Base-by-base conservation (phyloP, 2,329 filamentous ascomycete species). In the Fusarium citri region DNA sequence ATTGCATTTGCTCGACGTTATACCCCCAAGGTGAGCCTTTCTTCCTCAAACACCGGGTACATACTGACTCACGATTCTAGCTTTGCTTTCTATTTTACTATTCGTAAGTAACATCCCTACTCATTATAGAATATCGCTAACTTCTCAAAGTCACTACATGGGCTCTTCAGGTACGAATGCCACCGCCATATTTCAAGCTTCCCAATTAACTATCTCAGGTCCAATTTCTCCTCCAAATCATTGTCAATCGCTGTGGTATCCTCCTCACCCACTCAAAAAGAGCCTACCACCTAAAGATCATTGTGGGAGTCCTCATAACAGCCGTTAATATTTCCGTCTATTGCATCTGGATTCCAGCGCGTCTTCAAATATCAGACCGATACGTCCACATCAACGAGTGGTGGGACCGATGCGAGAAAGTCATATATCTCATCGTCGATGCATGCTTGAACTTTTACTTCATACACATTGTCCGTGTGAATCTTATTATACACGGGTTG, bases 321-420 rank as follows among this genome's bases (percentile, higher is more conserved):
- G 74, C 72, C 3, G 65, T 76, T 41, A 76, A 76, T 25, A 76
- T 76, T 6, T 69, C 72, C 3, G 74, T 76, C 2, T 76, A 76
- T 34, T 65, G 56, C 43, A 76, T 76, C 3, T 76, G 74, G 74
- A 55, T 76, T n/a, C 74, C 74, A 2, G 74, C 74, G 1, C 64
- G 74, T 0, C 49, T 76, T 4, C 74, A 76, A 43, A 61, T 76
- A 37, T 72, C 69, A 1, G 49, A 75, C 3, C 57, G 62, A 42
- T 76, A 68, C 6, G 68, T 76, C n/a, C 72, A 70, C 40, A 68
- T 75, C 40, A 76, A 76, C 28, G 57, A 59, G 6, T 69, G 74
- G 71, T 76, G 74, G 74, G 74, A 76, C 26, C 72, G 74, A 26
- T 73, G 71, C 51, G 74, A 76, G 45, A 76, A 76, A n/a, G 72